A percentile compares a stretch with the other conserved stretches of the same genome.
phyloP scores from a whole-genome alignment of 2,329 filamentous ascomycete genomes.

The Aspergillus neotritici region DNA sequence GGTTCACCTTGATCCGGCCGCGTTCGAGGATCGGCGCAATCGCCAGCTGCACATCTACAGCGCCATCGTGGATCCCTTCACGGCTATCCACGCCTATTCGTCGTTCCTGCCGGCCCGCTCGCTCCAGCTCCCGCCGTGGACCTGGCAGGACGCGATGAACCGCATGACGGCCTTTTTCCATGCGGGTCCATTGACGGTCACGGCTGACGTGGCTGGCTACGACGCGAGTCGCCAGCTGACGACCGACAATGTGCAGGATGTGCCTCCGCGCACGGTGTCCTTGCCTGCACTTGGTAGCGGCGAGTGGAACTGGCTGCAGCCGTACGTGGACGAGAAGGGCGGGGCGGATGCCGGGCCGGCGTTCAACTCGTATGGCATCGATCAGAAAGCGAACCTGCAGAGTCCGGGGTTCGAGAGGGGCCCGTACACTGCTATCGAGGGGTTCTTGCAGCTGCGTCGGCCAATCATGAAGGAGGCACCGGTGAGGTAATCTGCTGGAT shows the following conservation, averaged over 20 bases:
- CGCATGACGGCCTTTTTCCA: constrained; percentile 25
- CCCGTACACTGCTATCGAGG: constrained; percentile 18
- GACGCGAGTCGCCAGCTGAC: neutral
- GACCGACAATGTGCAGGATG: neutral
- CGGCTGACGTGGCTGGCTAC: constrained; percentile 10
- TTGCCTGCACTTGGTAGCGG: constrained; percentile 6
- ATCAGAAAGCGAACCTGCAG: neutral
- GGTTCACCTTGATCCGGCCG: too few species aligned
- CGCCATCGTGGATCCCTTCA: constrained; percentile 24
- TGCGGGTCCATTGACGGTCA: constrained; percentile 19
- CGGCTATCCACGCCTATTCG: constrained; percentile 18
- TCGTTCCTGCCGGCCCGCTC: constrained; percentile 19
- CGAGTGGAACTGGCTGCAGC: constrained; percentile 21
- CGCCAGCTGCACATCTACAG: constrained; percentile 12
- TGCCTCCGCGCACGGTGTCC: neutral
- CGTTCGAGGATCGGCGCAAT: neutral
- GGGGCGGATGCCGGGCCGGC: too few species aligned
- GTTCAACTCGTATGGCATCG: neutral
- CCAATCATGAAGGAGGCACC: constrained; percentile 4
- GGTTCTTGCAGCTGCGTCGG: constrained; percentile 16
- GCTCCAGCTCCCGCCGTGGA: constrained; percentile 21
- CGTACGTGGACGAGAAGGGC: constrained; percentile 12
- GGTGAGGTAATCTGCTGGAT: neutral
- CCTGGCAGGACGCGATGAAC: constrained; percentile 16
- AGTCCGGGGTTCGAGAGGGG: constrained; percentile 6